Evolutionary conservation across 495 filamentous ascomycete species (phyloP).

Genomic region (Hyaloscypha bicolor): DNA sequence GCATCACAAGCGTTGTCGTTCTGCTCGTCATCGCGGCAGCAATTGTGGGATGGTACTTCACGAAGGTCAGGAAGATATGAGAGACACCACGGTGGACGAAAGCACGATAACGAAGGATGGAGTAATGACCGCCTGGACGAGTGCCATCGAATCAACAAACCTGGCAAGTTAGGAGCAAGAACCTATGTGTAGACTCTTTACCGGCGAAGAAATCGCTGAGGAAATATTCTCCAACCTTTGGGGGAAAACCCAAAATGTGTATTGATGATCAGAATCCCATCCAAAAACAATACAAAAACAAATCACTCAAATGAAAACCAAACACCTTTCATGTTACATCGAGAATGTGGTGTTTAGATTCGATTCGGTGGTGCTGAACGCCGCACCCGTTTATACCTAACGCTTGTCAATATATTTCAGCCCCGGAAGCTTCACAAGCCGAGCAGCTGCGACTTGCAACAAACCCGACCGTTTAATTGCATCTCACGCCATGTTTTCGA

Average conservation of each 20-base stretch:
- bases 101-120: not conserved
- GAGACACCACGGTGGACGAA: not conserved
- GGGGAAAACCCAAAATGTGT: not conserved
- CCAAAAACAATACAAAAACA: not conserved
- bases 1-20: conserved; percentile 20
- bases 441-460: conserved; percentile 13
- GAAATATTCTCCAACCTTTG: not conserved
- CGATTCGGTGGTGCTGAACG: not conserved
- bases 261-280: not conserved
- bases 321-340: not conserved
- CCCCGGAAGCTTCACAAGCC: conserved; percentile 2
- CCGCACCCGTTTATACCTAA: not conserved
- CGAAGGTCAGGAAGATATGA: conserved; percentile 1
- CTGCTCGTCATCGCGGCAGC: conserved; percentile 17
- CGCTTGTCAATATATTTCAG: not conserved
- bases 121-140: no score
- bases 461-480: not conserved
- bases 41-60: conserved; percentile 26
- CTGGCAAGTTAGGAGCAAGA: not conserved
- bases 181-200: not conserved
- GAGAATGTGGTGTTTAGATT: not conserved
- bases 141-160: no score
- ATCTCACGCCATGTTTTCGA: not conserved
- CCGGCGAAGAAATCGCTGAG: not conserved
- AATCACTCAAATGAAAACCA: not conserved